These are phyloP conservation scores for Speleostelium caveatum DNA, from an alignment of 78 protist species.

Conservation along the genomic window DNA sequence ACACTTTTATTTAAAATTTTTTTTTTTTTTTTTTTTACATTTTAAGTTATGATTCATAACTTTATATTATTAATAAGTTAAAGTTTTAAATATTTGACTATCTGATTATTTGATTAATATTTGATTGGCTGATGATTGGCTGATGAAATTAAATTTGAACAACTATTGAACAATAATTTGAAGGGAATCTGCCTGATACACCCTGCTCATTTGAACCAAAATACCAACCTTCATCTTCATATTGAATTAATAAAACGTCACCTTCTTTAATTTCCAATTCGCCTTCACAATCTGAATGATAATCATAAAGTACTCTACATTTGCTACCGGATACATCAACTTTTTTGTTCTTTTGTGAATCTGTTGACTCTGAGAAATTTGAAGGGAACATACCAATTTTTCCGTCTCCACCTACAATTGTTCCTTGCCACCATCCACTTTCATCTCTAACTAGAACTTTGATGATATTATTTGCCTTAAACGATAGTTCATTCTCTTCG, in stretches of 20 bases:
- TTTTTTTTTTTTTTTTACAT: too few species aligned
- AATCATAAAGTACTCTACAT: slow-evolving; percentile 74
- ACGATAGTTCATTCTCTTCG: slow-evolving; percentile 76
- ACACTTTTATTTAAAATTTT: not conserved
- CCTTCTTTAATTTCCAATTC: slow-evolving; percentile 77
- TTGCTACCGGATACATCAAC: slow-evolving; percentile 38
- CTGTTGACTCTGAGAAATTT: slow-evolving; percentile 34
- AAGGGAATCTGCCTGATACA: slow-evolving; percentile 54
- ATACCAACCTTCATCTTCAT: slow-evolving; percentile 84
- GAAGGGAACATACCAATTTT: slow-evolving; percentile 77
- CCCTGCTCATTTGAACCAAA: slow-evolving; percentile 58
- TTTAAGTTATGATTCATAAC: not conserved
- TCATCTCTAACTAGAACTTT: slow-evolving; percentile 75
- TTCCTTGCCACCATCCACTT: slow-evolving; percentile 85
- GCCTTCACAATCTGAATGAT: slow-evolving; percentile 64
- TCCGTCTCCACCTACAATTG: slow-evolving; percentile 40
- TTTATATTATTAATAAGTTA: not conserved
- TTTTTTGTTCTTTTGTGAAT: slow-evolving; percentile 6
- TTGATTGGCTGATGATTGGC: too few species aligned
- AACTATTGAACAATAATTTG: slow-evolving; percentile 35
- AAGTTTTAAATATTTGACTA: not conserved
- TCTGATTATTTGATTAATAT: too few species aligned
- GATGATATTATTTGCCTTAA: slow-evolving; percentile 53
- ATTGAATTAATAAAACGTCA: slow-evolving; percentile 64
- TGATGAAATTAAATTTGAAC: too few species aligned